Evolutionary conservation across 345 rosid species (phyloP).

Genomic region (Lagerstroemia speciosa): DNA sequence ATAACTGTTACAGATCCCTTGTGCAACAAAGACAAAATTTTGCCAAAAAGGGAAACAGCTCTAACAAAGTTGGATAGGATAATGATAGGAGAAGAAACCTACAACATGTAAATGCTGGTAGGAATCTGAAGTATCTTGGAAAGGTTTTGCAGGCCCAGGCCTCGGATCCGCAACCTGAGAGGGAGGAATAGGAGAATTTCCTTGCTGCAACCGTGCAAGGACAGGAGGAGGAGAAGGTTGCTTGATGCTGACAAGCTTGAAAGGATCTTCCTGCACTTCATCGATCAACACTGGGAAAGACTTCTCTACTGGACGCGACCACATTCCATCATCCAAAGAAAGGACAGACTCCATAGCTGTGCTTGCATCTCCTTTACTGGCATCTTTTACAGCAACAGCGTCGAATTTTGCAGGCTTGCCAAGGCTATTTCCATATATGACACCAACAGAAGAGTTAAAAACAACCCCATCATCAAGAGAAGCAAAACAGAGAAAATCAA

Average conservation of each 20-base stretch:
- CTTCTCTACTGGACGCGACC: constrained; percentile 50
- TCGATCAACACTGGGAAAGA: constrained; percentile 28
- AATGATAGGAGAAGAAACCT: constrained; percentile 19
- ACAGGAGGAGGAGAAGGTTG: constrained; percentile 97
- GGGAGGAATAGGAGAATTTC: constrained; percentile 55
- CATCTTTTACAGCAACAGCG: constrained; percentile 31
- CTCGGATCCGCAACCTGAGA: constrained; percentile 98
- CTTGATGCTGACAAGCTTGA: constrained; percentile 60
- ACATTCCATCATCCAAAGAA: constrained; percentile 87
- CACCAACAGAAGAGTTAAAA: constrained; percentile 14
- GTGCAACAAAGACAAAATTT: background rate
- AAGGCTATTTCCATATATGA: constrained; percentile 26
- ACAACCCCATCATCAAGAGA: too few species aligned
- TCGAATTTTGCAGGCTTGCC: constrained; percentile 34
- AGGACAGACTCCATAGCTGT: constrained; percentile 74
- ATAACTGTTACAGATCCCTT: background rate
- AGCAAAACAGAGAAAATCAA: too few species aligned
- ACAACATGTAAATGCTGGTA: constrained; percentile 86
- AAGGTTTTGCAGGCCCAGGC: constrained; percentile 85
- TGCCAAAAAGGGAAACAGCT: background rate
- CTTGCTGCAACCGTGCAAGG: constrained; percentile 72
- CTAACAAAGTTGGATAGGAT: background rate
- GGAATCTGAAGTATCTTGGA: constrained; percentile 45
- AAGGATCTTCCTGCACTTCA: constrained; percentile 70
- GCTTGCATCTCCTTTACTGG: constrained; percentile 28